Evolutionary conservation across 139 green algal genomes (phyloP).

Genomic region (Closterium sp.): DNA sequence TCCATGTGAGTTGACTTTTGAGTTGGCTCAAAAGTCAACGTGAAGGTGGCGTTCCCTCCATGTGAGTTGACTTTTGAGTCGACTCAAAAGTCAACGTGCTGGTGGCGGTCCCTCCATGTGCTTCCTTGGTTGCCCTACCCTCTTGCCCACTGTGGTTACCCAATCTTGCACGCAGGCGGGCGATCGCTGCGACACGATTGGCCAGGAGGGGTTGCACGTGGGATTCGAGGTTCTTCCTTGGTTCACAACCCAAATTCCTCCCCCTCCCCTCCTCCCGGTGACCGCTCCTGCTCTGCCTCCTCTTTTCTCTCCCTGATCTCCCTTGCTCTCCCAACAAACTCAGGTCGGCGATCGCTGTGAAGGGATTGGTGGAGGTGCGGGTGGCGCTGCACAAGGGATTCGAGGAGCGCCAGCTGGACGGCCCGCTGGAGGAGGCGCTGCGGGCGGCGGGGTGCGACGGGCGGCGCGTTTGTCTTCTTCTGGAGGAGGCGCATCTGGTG

Average conservation of each 20-base stretch:
- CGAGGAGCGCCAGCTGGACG: slow-evolving; percentile 21
- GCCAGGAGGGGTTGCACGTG: not conserved
- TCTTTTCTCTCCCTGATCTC: too few species aligned
- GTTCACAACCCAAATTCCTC: not conserved
- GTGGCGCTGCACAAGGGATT: slow-evolving; percentile 7
- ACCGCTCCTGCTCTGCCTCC: too few species aligned
- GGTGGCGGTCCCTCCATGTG: too few species aligned
- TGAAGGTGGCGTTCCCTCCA: too few species aligned
- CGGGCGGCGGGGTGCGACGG: slow-evolving; percentile 18
- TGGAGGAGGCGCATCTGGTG: slow-evolving; percentile 37
- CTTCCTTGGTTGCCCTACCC: too few species aligned
- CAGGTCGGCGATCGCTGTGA: not conserved
- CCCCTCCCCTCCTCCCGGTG: not conserved
- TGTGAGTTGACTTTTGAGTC: too few species aligned
- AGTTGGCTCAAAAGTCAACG: too few species aligned
- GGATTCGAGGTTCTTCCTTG: not conserved
- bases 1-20: too few species aligned
- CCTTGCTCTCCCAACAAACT: not conserved
- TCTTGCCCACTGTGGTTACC: too few species aligned
- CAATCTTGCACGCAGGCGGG: not conserved
- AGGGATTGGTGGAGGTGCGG: slow-evolving; percentile 12
- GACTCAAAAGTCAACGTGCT: too few species aligned
- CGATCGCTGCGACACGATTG: not conserved
- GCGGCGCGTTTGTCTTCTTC: slow-evolving; percentile 21
- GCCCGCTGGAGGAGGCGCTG: slow-evolving; percentile 17